Percentiles rank a stretch among this genome's conserved stretches.
Conservation (phyloP, 1,139 yeast genomes). For the Saccharomyces hybrid region DNA sequence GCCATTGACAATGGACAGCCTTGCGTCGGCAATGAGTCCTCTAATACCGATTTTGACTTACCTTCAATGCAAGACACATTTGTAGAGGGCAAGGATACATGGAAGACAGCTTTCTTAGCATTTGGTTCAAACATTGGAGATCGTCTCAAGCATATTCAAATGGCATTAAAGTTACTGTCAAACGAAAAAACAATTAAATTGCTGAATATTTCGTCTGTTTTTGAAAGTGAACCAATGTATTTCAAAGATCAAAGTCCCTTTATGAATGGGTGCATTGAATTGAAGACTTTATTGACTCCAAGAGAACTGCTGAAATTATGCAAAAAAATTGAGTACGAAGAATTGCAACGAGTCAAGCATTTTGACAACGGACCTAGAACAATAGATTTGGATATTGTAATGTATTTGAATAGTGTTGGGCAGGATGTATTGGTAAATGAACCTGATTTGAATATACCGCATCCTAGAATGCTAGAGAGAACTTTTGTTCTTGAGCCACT, state of each 20-base stretch:
- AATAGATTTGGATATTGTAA: conserved; percentile 79
- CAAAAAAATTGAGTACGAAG: conserved; percentile 71
- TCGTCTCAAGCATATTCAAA: conserved; percentile 51
- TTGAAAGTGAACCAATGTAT: conserved; percentile 91
- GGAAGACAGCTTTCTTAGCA: conserved; percentile 61
- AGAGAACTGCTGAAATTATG: conserved; percentile 50
- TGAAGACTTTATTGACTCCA: conserved; percentile 54
- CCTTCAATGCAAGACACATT: conserved; percentile 16
- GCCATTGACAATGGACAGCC: no score
- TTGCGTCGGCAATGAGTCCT: conserved; percentile 11
- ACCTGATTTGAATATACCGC: conserved; percentile 67
- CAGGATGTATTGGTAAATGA: conserved; percentile 37
- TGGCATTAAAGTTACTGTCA: conserved; percentile 49
- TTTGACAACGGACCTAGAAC: conserved; percentile 88
- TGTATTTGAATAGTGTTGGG: conserved; percentile 38
- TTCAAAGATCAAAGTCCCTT: conserved; percentile 72
- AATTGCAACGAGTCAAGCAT: conserved; percentile 62
- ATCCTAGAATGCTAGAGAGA: conserved; percentile 78
- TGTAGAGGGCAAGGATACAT: conserved; percentile 22
- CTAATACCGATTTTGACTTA: conserved; percentile 19
- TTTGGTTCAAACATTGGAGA: conserved; percentile 87
- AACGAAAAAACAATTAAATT: conserved; percentile 38
- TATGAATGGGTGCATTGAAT: conserved; percentile 71
- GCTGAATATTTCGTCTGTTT: conserved; percentile 62
- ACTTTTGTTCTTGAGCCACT: conserved; percentile 86